A percentile compares a stretch with the other conserved stretches of the same genome.
phyloP scores from a whole-genome alignment of 108 stramenopile genomes.

The Craspedostauros australis region DNA sequence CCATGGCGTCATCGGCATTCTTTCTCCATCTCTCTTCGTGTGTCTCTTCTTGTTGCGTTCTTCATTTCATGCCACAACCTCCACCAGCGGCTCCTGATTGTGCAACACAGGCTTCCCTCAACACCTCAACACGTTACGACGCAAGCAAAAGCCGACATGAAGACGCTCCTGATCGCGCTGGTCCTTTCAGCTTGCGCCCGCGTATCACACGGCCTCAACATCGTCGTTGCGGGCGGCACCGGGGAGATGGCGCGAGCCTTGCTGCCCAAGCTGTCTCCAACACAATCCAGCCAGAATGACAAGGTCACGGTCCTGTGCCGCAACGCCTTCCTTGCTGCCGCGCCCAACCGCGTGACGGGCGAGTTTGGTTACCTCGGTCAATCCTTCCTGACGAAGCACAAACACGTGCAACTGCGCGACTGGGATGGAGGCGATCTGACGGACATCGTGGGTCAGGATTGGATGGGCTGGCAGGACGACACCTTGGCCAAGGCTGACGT shows the following conservation, averaged over 20 bases:
- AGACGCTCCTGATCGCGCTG: neutral
- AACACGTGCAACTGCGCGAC: slow-evolving; percentile 57
- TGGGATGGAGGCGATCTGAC: slow-evolving; percentile 85
- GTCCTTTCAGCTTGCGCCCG: neutral
- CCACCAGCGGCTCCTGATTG: no score
- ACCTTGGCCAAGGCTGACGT: slow-evolving; percentile 54
- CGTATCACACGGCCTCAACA: slow-evolving; percentile 24
- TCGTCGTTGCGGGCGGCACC: slow-evolving; percentile 75
- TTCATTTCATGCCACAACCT: no score
- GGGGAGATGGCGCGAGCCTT: slow-evolving; percentile 51
- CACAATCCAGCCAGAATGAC: slow-evolving; percentile 42
- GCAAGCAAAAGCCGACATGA: no score
- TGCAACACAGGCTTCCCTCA: no score
- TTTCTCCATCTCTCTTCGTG: no score
- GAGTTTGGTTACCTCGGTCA: slow-evolving; percentile 75
- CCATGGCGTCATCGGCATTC: no score
- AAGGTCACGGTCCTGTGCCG: slow-evolving; percentile 70
- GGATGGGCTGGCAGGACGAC: slow-evolving; percentile 80
- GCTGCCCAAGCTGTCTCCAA: slow-evolving; percentile 36
- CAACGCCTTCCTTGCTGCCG: slow-evolving; percentile 71
- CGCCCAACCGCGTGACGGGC: slow-evolving; percentile 62
- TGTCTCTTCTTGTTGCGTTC: no score
- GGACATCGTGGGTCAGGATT: slow-evolving; percentile 79
- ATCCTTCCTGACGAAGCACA: slow-evolving; percentile 44
- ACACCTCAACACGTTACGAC: no score